phyloP scores from a whole-genome alignment of 2,329 filamentous ascomycete species.

The Calonectria crousiana region DNA sequence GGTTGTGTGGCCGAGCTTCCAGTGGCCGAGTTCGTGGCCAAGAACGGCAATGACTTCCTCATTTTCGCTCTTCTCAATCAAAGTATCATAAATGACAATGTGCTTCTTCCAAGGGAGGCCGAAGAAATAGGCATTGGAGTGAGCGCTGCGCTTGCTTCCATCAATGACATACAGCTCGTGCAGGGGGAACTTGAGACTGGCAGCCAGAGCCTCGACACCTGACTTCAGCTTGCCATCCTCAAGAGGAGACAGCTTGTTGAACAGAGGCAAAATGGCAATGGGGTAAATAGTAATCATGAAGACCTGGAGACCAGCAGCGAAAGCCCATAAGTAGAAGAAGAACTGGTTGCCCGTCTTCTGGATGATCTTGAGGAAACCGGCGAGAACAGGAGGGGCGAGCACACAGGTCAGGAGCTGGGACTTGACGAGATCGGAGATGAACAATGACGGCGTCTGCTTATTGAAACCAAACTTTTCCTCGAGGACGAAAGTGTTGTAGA shows the following conservation, averaged over 20 bases:
- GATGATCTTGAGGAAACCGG: slow-evolving; percentile 93
- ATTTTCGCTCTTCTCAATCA: slow-evolving; percentile 94
- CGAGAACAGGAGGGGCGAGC: slow-evolving; percentile 88
- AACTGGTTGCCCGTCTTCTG: slow-evolving; percentile 94
- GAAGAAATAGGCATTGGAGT: slow-evolving; percentile 96
- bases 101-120: slow-evolving; percentile 99
- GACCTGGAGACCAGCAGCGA: slow-evolving; percentile 88
- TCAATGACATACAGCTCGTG: slow-evolving; percentile 95
- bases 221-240: slow-evolving; percentile 89
- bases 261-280: slow-evolving; percentile 91
- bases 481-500: slow-evolving; percentile 95
- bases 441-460: slow-evolving; percentile 92
- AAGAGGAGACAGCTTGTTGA: slow-evolving; percentile 97
- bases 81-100: slow-evolving; percentile 98
- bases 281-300: slow-evolving; percentile 98
- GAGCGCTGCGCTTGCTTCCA: slow-evolving; percentile 86
- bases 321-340: slow-evolving; percentile 98
- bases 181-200: slow-evolving; percentile 89
- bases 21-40: slow-evolving; percentile 96
- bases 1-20: slow-evolving; percentile 95
- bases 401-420: slow-evolving; percentile 83
- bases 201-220: slow-evolving; percentile 85
- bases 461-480: slow-evolving; percentile 99
- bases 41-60: slow-evolving; percentile 95
- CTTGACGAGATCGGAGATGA: slow-evolving; percentile 92